Evolutionary conservation across 257 asterid species (phyloP).

Genomic region (Gentiana straminea): DNA sequence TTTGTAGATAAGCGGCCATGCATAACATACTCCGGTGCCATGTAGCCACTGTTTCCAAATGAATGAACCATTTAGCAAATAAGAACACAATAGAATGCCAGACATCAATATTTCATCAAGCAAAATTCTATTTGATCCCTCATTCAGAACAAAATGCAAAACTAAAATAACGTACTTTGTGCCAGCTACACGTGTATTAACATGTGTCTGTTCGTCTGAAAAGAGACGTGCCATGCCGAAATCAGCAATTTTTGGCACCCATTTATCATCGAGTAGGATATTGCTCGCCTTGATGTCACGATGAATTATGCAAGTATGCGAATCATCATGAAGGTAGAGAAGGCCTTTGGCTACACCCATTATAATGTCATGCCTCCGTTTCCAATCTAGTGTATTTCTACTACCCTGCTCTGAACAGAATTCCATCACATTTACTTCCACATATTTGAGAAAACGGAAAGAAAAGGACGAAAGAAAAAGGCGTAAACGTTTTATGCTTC

Average conservation of each 20-base stretch:
- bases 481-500: too few species aligned
- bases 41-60: constrained; percentile 69
- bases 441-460: constrained; percentile 2
- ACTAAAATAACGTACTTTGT: constrained; percentile 51
- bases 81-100: background rate
- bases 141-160: constrained; percentile 1
- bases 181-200: constrained; percentile 84
- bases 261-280: constrained; percentile 73
- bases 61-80: background rate
- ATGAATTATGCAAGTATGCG: constrained; percentile 68
- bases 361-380: constrained; percentile 60
- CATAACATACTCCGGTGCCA: constrained; percentile 96
- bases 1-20: constrained; percentile 62
- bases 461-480: background rate
- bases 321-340: constrained; percentile 80
- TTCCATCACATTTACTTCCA: constrained; percentile 10
- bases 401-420: constrained; percentile 38
- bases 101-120: background rate
- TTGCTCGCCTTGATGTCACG: constrained; percentile 95
- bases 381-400: constrained; percentile 58
- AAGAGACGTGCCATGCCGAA: constrained; percentile 89
- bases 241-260: constrained; percentile 93
- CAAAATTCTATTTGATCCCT: background rate
- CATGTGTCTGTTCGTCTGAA: constrained; percentile 68
- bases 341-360: constrained; percentile 78